phyloP scores from a whole-genome alignment of 2,329 filamentous ascomycete genomes.

The Cladophialophora bantiana region DNA sequence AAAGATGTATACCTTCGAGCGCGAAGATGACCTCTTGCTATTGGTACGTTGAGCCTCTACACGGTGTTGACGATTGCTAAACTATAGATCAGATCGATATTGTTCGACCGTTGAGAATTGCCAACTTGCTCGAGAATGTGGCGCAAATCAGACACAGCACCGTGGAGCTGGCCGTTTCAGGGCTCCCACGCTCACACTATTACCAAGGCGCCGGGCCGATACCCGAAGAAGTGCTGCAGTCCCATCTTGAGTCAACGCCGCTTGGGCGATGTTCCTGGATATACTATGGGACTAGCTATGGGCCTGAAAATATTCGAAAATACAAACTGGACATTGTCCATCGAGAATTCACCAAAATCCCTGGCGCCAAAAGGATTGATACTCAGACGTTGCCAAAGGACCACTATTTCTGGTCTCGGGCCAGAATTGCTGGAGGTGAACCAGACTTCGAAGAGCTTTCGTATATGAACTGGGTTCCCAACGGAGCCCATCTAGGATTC shows the following conservation, averaged over 20 bases:
- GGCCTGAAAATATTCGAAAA: conserved; percentile 36
- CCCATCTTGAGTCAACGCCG: conserved; percentile 42
- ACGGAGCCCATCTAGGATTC: conserved; percentile 46
- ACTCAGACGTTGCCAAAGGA: conserved; percentile 43
- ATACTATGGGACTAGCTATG: conserved; percentile 45
- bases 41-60: conserved; percentile 35
- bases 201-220: conserved; percentile 40
- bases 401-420: conserved; percentile 43
- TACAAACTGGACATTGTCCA: conserved; percentile 43
- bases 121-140: conserved; percentile 43
- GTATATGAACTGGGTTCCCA: conserved; percentile 46
- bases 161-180: conserved; percentile 44
- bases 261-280: conserved; percentile 43
- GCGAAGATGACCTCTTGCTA: conserved; percentile 47
- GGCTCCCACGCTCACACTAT: conserved; percentile 41
- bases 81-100: conserved; percentile 42
- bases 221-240: conserved; percentile 42
- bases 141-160: conserved; percentile 44
- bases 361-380: conserved; percentile 45
- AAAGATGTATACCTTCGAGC: conserved; percentile 56
- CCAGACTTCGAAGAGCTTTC: conserved; percentile 45
- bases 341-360: conserved; percentile 42
- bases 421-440: conserved; percentile 41
- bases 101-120: conserved; percentile 45
- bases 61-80: neutral